Conservation (phyloP, 495 filamentous ascomycete species). For the Podospora sp. region DNA sequence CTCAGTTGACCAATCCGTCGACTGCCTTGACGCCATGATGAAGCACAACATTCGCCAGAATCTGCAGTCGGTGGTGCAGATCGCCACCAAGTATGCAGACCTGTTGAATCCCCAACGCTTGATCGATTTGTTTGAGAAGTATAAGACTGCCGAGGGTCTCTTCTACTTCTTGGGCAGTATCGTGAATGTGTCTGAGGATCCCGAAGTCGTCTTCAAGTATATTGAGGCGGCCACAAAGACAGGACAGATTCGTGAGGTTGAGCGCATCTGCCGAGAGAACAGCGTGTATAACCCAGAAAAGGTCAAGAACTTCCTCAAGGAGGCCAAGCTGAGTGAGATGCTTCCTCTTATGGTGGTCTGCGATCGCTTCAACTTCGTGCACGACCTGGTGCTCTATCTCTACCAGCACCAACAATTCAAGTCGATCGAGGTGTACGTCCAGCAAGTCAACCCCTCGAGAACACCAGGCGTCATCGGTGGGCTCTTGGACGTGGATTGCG, state of each 20-base stretch:
- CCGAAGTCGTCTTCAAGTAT: constrained; percentile 98
- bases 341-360: constrained; percentile 97
- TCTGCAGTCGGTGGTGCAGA: constrained; percentile 87
- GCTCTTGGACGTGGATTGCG: constrained; percentile 95
- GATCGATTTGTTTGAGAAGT: constrained; percentile 94
- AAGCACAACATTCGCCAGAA: constrained; percentile 95
- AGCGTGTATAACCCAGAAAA: constrained; percentile 92
- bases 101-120: constrained; percentile 86
- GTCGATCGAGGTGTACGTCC: constrained; percentile 99
- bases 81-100: constrained; percentile 97
- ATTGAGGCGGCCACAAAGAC: constrained; percentile 95
- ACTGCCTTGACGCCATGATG: constrained; percentile 95
- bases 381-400: constrained; percentile 94
- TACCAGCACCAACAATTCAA: constrained; percentile 99
- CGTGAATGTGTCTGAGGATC: constrained; percentile 93
- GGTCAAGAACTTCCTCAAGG: constrained; percentile 99
- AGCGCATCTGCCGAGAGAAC: constrained; percentile 95
- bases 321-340: constrained; percentile 88
- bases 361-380: constrained; percentile 97
- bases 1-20: constrained; percentile 90
- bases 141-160: constrained; percentile 92
- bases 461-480: constrained; percentile 94
- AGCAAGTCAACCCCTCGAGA: constrained; percentile 92
- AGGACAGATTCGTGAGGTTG: constrained; percentile 89
- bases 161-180: constrained; percentile 98